Evolutionary conservation across 2,329 filamentous ascomycete species (phyloP), one percentile per base, ranked within the genome.

Genomic region (Neonectria ditissima): DNA sequence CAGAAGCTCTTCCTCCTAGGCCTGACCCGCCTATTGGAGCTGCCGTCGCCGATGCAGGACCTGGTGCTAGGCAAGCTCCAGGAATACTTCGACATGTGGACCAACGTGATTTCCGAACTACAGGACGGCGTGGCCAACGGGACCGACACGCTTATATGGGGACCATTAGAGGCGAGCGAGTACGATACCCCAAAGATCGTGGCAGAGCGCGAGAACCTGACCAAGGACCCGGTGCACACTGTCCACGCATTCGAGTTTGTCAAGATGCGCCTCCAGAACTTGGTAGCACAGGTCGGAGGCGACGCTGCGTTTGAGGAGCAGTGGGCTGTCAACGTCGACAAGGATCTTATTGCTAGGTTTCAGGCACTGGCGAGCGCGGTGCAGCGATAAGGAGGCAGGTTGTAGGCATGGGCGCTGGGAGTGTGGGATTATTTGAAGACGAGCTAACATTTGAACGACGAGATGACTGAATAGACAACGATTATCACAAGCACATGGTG

Each of bases 31-130:
- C 80, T 96, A 1, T 80, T 93, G 13, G 90, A 93, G 74, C 83
- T 91, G 1, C 83, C 84, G 0, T 83, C 86, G 26, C 83, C 84
- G 0, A 79, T 87, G 73, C 85, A 86, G 64, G 82, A 86, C 0
- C 84, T 91, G 57, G 83, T 88, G 2, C 78, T 93, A 5, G 74
- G 77, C 2, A 85, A 83, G 39, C 81, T 96, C 59, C 92, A 96
- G 76, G 90, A 90, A 72, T 89, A 92, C 71, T 88, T 96, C 72
- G 84, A 84, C 1, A 85, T 94, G 80, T 96, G 92, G 92, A 92
- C 90, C 2, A 87, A 86, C 66, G 85, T 92, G 1, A 81, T 94
- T 30, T 80, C 80, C 1, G 90, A 93, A 71, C 79, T 94, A 53
- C 82, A 89, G 55, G 89, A 90, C 48, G 87, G 87, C 24, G 81